These are phyloP conservation scores for Wickerhamia fluorescens DNA, from an alignment of 805 yeast genomes.

Conservation along the genomic window DNA sequence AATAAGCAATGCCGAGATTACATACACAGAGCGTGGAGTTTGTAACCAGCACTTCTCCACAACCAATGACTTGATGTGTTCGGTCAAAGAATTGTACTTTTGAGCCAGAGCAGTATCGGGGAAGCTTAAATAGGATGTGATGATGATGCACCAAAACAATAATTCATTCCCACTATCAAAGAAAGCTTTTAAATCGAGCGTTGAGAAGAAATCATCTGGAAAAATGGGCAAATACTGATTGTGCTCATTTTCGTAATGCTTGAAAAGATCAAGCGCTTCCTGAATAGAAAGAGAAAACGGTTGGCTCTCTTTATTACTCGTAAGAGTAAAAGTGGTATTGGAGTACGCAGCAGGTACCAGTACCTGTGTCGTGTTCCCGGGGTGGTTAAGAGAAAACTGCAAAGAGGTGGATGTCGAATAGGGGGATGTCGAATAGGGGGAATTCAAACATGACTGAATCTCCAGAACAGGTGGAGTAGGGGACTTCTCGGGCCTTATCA, in stretches of 20 bases:
- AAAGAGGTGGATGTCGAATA: too few relatives aligned
- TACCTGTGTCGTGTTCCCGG: too few relatives aligned
- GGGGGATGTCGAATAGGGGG: conserved; percentile 1
- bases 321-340: too few relatives aligned
- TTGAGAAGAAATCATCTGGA: conserved; percentile 12
- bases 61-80: conserved; percentile 31
- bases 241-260: conserved; percentile 21
- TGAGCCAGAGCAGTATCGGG: conserved; percentile 8
- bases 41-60: conserved; percentile 37
- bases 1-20: conserved; percentile 31
- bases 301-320: too few relatives aligned
- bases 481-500: neutral
- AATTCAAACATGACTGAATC: conserved; percentile 9
- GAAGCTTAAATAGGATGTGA: conserved; percentile 24
- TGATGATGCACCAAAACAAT: conserved; percentile 35
- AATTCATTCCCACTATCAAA: conserved; percentile 23
- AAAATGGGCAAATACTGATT: conserved; percentile 27
- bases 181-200: conserved; percentile 8
- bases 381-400: too few relatives aligned
- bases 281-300: conserved; percentile 5
- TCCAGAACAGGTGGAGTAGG: conserved; percentile 8
- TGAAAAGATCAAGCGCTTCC: conserved; percentile 8
- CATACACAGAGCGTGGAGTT: conserved; percentile 39
- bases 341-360: too few relatives aligned
- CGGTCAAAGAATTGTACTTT: conserved; percentile 18